Percentiles rank a stretch among this genome's conserved stretches.
Evolutionary conservation across 129 eudicot species (phyloP).

Genomic region (Chrysanthemum seticuspe): DNA sequence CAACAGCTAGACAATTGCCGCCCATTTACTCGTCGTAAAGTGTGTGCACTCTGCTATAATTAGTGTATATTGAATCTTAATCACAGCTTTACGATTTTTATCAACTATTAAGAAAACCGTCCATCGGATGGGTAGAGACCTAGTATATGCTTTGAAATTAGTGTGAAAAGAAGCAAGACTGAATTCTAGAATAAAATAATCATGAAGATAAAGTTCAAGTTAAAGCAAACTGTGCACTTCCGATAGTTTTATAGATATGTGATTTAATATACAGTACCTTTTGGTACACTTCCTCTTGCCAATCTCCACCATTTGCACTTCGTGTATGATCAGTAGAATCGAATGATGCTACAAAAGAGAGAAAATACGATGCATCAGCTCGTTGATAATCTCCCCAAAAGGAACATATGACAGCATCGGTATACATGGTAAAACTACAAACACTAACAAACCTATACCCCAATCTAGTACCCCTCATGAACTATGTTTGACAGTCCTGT

Average conservation of each 20-base stretch:
- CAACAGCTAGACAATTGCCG: too few relatives aligned
- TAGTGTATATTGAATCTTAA: too few relatives aligned
- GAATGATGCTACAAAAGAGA: slow-evolving; percentile 55
- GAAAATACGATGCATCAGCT: slow-evolving; percentile 19
- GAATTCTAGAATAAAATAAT: slow-evolving; percentile 1
- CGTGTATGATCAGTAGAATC: slow-evolving; percentile 87
- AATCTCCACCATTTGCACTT: slow-evolving; percentile 72
- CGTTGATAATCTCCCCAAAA: slow-evolving; percentile 17
- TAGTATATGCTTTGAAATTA: background rate
- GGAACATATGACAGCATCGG: background rate
- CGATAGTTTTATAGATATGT: background rate
- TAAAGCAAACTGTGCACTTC: slow-evolving; percentile 5
- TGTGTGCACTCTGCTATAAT: too few relatives aligned
- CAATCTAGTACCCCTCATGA: too few relatives aligned
- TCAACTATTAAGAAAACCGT: too few relatives aligned
- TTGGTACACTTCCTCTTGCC: slow-evolving; percentile 96
- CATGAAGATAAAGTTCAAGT: slow-evolving; percentile 8
- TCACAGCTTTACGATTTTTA: too few relatives aligned
- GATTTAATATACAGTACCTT: slow-evolving; percentile 55
- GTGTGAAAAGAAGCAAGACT: slow-evolving; percentile 4
- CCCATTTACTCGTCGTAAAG: too few relatives aligned
- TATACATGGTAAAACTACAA: slow-evolving; percentile 8
- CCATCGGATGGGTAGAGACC: background rate
- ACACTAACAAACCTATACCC: background rate
- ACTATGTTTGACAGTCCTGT: background rate